These are phyloP conservation scores for Exophiala sp. DNA, from an alignment of 2,329 filamentous ascomycete genomes.

Conservation along the genomic window DNA sequence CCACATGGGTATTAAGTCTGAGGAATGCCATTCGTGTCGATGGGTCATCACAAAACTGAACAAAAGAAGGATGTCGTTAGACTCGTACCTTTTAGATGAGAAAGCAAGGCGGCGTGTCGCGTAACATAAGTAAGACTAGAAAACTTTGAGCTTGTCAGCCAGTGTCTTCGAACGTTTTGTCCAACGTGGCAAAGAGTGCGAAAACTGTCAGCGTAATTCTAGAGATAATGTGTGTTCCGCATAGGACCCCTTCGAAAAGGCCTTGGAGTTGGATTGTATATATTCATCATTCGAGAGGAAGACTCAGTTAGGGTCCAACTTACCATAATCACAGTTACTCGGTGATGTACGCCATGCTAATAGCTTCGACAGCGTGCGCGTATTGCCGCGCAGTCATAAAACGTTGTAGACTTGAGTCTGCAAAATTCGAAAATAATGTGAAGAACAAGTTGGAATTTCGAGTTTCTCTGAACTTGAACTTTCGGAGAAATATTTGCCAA, in stretches of 20 bases:
- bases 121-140: not conserved
- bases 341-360: too few species aligned
- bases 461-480: too few species aligned
- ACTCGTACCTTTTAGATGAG: conserved; percentile 44
- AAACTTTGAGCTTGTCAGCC: conserved; percentile 7
- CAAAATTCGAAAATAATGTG: too few species aligned
- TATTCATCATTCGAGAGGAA: conserved; percentile 38
- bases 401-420: too few species aligned
- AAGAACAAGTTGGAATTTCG: too few species aligned
- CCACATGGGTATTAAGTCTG: conserved; percentile 63
- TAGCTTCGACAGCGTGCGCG: too few species aligned
- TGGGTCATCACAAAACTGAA: conserved; percentile 55
- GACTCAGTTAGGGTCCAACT: not conserved
- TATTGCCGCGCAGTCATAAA: too few species aligned
- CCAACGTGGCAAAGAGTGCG: conserved; percentile 3
- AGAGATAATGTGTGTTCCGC: conserved; percentile 50
- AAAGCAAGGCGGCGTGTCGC: not conserved
- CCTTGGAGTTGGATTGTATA: conserved; percentile 60
- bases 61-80: conserved; percentile 5
- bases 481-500: too few species aligned
- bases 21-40: conserved; percentile 67
- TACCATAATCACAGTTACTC: not conserved
- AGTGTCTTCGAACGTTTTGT: not conserved
- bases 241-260: conserved; percentile 34
- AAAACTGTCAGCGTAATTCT: conserved; percentile 54